Conservation (phyloP, 1,284 basidiomycete genomes). For the Microbotryomycetes sp. region DNA sequence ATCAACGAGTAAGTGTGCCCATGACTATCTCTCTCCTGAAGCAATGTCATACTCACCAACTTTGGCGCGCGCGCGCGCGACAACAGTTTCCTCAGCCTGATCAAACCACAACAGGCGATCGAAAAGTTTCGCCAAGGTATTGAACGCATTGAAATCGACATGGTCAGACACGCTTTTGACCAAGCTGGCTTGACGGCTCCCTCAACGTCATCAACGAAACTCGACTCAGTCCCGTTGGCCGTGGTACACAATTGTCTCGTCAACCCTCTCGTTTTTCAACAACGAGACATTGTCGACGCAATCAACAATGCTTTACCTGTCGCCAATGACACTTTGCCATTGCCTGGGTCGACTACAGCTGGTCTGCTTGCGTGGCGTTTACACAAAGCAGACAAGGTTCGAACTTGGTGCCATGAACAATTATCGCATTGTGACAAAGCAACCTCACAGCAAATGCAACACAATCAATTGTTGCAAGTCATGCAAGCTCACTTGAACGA, state of each 20-base stretch:
- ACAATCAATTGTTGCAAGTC: slow-evolving; percentile 5
- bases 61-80: background rate
- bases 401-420: slow-evolving; percentile 56
- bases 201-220: background rate
- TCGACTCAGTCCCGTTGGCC: slow-evolving; percentile 5
- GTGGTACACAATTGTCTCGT: slow-evolving; percentile 18
- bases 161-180: slow-evolving; percentile 4
- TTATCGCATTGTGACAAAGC: slow-evolving; percentile 9
- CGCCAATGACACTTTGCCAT: slow-evolving; percentile 2
- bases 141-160: slow-evolving; percentile 13
- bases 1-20: slow-evolving; percentile 12
- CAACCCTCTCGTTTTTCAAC: slow-evolving; percentile 20
- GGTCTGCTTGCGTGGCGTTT: slow-evolving; percentile 58
- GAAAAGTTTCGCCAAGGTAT: slow-evolving; percentile 19
- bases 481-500: slow-evolving; percentile 27
- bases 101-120: slow-evolving; percentile 22
- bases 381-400: slow-evolving; percentile 49
- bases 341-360: slow-evolving; percentile 41
- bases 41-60: too few relatives aligned
- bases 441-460: background rate
- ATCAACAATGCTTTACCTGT: slow-evolving; percentile 14
- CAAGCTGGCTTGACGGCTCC: slow-evolving; percentile 20
- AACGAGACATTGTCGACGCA: slow-evolving; percentile 16
- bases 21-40: too few relatives aligned
- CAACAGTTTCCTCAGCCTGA: slow-evolving; percentile 15